Percentiles rank a stretch among this genome's conserved stretches.
Conservation (phyloP, 2,329 filamentous ascomycete species). For the Colletotrichum costaricense region DNA sequence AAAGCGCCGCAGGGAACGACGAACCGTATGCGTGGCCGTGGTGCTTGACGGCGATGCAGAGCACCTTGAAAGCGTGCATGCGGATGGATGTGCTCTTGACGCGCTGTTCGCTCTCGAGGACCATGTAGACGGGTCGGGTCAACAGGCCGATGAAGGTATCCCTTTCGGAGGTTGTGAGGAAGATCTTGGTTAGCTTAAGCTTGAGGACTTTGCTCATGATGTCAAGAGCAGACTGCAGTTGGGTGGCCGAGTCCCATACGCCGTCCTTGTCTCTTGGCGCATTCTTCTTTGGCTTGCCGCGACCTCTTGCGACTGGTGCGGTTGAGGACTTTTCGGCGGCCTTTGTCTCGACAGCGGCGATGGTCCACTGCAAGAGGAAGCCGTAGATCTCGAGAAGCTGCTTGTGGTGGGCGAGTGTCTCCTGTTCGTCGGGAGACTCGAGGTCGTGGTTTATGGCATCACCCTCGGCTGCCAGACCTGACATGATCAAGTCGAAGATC, state of each 20-base stretch:
- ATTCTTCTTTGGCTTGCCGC: constrained; percentile 83
- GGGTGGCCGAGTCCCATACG: constrained; percentile 87
- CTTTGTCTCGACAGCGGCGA: constrained; percentile 93
- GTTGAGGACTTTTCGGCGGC: constrained; percentile 88
- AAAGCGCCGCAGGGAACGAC: constrained; percentile 38
- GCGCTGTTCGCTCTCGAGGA: constrained; percentile 93
- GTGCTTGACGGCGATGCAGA: constrained; percentile 97
- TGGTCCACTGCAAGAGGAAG: constrained; percentile 94
- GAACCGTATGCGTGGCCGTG: constrained; percentile 95
- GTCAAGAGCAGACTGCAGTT: constrained; percentile 89
- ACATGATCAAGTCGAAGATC: constrained; percentile 90
- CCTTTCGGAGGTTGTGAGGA: constrained; percentile 94
- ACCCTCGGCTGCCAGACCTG: constrained; percentile 85
- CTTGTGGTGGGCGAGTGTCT: constrained; percentile 87
- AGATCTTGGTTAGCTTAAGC: constrained; percentile 91
- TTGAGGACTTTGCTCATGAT: constrained; percentile 97
- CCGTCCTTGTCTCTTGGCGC: constrained; percentile 76
- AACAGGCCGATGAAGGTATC: constrained; percentile 95
- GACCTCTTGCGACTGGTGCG: constrained; percentile 75
- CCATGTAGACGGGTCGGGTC: constrained; percentile 91
- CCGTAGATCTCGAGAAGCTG: constrained; percentile 92
- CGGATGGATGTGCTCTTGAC: constrained; percentile 89
- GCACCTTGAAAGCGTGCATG: constrained; percentile 97
- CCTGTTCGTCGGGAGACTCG: constrained; percentile 88
- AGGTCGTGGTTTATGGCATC: constrained; percentile 88